phyloP scores from a whole-genome alignment of 1,284 basidiomycete species.

The Moniliophthora roreri region DNA sequence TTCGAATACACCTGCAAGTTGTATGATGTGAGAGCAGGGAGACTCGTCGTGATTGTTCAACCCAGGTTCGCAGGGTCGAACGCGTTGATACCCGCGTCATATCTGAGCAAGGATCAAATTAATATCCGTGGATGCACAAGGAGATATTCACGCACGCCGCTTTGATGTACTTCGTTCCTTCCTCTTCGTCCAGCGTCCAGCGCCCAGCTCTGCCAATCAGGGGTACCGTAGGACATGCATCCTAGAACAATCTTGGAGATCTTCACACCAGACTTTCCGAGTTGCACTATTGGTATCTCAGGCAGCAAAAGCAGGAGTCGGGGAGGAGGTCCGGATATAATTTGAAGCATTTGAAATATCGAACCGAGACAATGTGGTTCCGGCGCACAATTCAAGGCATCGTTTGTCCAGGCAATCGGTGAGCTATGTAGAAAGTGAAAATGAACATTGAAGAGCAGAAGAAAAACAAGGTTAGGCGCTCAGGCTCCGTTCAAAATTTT shows the following conservation, averaged over 20 bases:
- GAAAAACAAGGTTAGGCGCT: no score
- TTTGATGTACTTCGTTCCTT: conserved; percentile 59
- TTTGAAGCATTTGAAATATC: no score
- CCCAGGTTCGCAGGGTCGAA: conserved; percentile 65
- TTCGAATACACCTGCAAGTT: conserved; percentile 57
- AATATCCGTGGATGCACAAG: no score
- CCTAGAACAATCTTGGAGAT: conserved; percentile 53
- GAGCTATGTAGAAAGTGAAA: no score
- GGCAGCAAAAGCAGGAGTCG: no score
- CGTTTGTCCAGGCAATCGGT: no score
- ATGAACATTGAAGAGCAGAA: no score
- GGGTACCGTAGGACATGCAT: conserved; percentile 44
- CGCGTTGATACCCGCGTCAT: conserved; percentile 63
- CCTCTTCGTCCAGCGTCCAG: conserved; percentile 61
- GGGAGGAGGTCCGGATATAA: no score
- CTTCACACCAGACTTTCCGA: conserved; percentile 53
- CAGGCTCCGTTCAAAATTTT: no score
- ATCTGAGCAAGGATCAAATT: conserved; percentile 20
- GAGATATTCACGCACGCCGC: conserved; percentile 27
- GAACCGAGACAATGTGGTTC: no score
- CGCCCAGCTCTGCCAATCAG: conserved; percentile 54
- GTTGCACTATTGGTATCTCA: conserved; percentile 36
- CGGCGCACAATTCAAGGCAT: no score
- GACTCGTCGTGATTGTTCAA: background rate
- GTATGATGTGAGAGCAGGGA: background rate